Evolutionary conservation across 768 basidiomycete genomes (phyloP).

Genomic region (Tulasnella sp.): DNA sequence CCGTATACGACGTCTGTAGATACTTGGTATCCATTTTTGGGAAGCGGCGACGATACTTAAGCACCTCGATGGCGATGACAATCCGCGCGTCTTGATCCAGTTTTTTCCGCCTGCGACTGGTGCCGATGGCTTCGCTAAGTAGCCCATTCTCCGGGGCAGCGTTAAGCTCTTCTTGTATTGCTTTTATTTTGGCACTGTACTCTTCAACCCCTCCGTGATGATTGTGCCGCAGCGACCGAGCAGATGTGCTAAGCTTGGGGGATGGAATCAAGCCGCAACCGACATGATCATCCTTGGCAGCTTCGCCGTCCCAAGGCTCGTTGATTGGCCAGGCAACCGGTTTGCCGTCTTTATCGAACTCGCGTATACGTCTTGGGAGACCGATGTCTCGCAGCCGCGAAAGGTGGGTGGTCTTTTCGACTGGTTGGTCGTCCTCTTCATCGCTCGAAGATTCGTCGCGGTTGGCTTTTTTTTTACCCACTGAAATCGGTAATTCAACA

Average conservation of each 20-base stretch:
- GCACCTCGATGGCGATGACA: neutral
- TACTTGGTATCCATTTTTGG: neutral
- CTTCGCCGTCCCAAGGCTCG: neutral
- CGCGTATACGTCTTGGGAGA: neutral
- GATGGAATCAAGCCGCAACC: neutral
- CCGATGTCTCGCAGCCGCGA: neutral
- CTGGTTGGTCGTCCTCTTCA: neutral
- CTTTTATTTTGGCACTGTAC: neutral
- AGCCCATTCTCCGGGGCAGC: neutral
- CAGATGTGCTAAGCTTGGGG: neutral
- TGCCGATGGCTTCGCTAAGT: neutral
- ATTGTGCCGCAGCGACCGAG: neutral
- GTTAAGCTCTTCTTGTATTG: neutral
- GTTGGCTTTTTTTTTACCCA: neutral
- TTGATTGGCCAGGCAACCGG: neutral
- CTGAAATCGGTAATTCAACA: neutral
- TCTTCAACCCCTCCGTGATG: neutral
- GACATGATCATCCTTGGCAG: neutral
- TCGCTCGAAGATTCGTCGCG: neutral
- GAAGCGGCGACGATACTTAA: neutral
- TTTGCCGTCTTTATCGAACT: neutral
- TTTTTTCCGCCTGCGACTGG: neutral
- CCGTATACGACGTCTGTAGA: neutral
- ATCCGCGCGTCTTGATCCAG: neutral
- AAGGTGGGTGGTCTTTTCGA: neutral